Base-by-base conservation (phyloP, 306 rosid species). In the Abrus precatorius region DNA sequence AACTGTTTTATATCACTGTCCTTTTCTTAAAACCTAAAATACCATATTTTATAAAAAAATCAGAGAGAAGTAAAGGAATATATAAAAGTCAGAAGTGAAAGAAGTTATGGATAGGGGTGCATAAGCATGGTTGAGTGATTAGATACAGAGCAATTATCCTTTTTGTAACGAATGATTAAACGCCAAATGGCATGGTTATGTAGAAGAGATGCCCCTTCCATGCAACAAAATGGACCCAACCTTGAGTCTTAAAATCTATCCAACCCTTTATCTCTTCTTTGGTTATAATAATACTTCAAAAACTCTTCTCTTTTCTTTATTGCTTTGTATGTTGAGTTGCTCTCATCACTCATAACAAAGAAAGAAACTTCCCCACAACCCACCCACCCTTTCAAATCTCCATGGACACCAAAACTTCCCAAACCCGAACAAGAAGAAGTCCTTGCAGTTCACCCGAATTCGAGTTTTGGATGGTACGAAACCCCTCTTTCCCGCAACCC, bases 381-480 rank as follows among this genome's bases (percentile, higher is more conserved):
- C 65, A 44, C 29, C 68, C 54, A 30, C 67, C 50, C 1, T 2
- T 41, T 34, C 3, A 14, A 64, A 12, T 6, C 68, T 50, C 76
- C 56, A 91, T 91, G 93, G 93, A 73, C 8, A 14, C 82, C 82
- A 79, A 79, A n/a, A 75, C 20, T 28, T 38, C 86, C 49, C 86
- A 70, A 36, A 29, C 74, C 30, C 47, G 33, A 64, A 67, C 69
- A 68, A 34, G 71, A 68, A 8, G 1, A 9, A 65, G 68, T 59
- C 74, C 77, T 3, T 83, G 92, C 56, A 45, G 38, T 54, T 95
- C 99, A n/a, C 97, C 97, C 3, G 99, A 95, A 80, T 95, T 95
- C 76, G 99, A 95, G 85, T 92, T 95, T 86, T 95, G 98, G 94
- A 91, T 87, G 92, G 74, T 88, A 53, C 91, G 90, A 59, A 92